Conservation (phyloP, 2,329 filamentous ascomycete genomes). For the Cadophora sp. region DNA sequence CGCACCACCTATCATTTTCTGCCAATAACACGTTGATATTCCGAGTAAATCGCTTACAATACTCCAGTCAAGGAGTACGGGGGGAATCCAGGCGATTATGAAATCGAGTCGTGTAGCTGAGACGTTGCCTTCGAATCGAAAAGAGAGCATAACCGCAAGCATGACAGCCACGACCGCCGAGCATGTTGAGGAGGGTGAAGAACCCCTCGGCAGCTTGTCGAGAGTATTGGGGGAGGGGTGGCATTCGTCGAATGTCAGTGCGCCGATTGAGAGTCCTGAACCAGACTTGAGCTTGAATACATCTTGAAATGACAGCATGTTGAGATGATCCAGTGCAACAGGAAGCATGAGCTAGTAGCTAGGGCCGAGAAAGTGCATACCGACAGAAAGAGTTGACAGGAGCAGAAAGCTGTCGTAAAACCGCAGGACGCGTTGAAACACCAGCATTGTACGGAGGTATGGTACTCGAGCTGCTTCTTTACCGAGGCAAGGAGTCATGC, state of each 20-base stretch:
- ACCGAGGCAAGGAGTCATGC: background rate
- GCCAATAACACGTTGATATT: conserved; percentile 12
- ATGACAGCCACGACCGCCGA: conserved; percentile 12
- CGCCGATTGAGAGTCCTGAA: conserved; percentile 11
- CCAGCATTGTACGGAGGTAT: conserved; percentile 11
- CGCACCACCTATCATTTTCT: conserved; percentile 14
- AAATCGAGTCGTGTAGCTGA: conserved; percentile 14
- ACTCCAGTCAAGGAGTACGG: background rate
- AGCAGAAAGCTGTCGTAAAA: conserved; percentile 18
- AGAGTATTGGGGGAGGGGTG: conserved; percentile 14
- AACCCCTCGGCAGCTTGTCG: conserved; percentile 19
- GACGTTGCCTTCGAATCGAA: conserved; percentile 14
- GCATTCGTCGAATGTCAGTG: conserved; percentile 13
- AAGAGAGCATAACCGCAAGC: conserved; percentile 19
- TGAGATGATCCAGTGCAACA: no score
- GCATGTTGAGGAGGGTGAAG: conserved; percentile 11
- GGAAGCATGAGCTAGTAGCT: background rate
- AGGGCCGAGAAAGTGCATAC: background rate
- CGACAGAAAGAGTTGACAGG: conserved; percentile 8
- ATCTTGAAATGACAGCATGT: background rate
- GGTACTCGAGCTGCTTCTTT: conserved; percentile 20
- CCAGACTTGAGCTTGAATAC: background rate
- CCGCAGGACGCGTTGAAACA: conserved; percentile 16
- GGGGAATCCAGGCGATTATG: background rate
- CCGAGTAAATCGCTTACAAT: background rate